These are phyloP conservation scores for Glaciozyma martinii DNA, from an alignment of 768 basidiomycete genomes.

Conservation along the genomic window DNA sequence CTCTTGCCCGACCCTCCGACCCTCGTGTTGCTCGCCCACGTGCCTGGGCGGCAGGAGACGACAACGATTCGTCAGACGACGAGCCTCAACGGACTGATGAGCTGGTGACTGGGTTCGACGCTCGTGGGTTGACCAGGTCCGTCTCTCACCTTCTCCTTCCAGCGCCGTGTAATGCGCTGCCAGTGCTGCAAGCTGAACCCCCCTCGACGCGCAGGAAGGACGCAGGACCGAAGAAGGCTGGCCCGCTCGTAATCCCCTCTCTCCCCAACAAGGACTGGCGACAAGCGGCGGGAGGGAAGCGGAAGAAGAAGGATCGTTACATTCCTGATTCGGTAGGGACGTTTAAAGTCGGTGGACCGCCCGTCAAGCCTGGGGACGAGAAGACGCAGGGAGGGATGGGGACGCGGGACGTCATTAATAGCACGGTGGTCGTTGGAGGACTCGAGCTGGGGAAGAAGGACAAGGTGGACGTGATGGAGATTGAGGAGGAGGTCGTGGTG, in stretches of 20 bases:
- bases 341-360: slow-evolving; percentile 9
- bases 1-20: not conserved
- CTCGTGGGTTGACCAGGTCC: slow-evolving; percentile 10
- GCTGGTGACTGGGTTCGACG: slow-evolving; percentile 11
- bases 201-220: slow-evolving; percentile 11
- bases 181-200: not conserved
- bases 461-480: slow-evolving; percentile 23
- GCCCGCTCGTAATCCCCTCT: slow-evolving; percentile 73
- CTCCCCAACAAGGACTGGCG: slow-evolving; percentile 87
- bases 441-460: slow-evolving; percentile 50
- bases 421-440: slow-evolving; percentile 58
- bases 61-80: slow-evolving; percentile 11
- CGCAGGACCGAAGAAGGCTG: slow-evolving; percentile 6
- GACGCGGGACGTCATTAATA: slow-evolving; percentile 66
- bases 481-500: slow-evolving; percentile 26
- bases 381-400: slow-evolving; percentile 60
- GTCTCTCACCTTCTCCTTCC: not conserved
- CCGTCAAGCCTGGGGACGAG: slow-evolving; percentile 47
- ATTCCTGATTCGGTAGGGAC: slow-evolving; percentile 51
- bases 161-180: rapidly evolving
- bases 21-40: slow-evolving; percentile 5
- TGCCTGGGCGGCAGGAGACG: not conserved
- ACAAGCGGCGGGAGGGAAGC: slow-evolving; percentile 50
- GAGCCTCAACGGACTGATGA: not conserved
- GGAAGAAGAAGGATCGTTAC: slow-evolving; percentile 44